phyloP scores from a whole-genome alignment of 306 rosid species.

The Fragaria iinumae region DNA sequence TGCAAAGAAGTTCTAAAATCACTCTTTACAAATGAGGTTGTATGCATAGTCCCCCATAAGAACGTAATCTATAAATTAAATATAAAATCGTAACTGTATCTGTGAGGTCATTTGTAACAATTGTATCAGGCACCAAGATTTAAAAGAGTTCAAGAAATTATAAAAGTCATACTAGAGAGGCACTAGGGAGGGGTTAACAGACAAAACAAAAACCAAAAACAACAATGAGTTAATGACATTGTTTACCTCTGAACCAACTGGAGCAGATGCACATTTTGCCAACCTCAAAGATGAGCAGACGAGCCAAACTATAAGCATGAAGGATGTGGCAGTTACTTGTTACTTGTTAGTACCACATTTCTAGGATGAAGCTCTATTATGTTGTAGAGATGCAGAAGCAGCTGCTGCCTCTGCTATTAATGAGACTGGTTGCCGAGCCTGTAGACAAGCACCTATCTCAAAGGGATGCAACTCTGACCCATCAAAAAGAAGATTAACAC shows the following conservation, averaged over 20 bases:
- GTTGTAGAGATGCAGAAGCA: constrained; percentile 56
- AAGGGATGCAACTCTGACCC: constrained; percentile 86
- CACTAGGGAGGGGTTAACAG: background rate
- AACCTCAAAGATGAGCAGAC: constrained; percentile 25
- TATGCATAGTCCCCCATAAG: background rate
- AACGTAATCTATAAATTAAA: background rate
- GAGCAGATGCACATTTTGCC: constrained; percentile 25
- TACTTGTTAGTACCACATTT: constrained; percentile 12
- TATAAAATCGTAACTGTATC: background rate
- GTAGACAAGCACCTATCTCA: constrained; percentile 91
- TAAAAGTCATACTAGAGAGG: background rate
- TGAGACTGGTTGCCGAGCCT: constrained; percentile 85
- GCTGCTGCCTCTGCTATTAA: constrained; percentile 84
- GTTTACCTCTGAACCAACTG: constrained; percentile 41
- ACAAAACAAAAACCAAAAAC: background rate
- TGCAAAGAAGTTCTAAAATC: background rate
- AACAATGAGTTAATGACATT: background rate
- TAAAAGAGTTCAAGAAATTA: background rate
- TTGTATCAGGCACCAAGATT: background rate
- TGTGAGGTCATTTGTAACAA: background rate
- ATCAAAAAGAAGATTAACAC: constrained; percentile 85
- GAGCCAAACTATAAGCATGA: constrained; percentile 22
- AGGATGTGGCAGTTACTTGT: constrained; percentile 11
- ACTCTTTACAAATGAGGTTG: background rate
- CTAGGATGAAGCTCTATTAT: constrained; percentile 42